Evolutionary conservation across 1,139 yeast genomes (phyloP).

Genomic region (Saccharomyces hybrid): DNA sequence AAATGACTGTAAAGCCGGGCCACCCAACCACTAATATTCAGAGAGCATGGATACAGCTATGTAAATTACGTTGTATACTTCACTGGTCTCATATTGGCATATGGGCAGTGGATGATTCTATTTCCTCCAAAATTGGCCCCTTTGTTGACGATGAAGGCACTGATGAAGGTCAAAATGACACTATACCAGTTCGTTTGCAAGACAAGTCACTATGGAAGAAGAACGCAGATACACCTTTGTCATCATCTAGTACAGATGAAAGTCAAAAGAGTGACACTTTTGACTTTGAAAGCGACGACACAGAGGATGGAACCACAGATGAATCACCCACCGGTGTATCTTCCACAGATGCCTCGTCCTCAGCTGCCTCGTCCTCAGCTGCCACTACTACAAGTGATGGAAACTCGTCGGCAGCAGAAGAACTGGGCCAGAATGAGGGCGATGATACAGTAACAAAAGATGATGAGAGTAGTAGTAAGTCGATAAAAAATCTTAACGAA

Average conservation of each 20-base stretch:
- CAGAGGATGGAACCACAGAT: background rate
- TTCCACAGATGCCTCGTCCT: background rate
- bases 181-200: background rate
- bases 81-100: conserved; percentile 82
- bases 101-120: conserved; percentile 34
- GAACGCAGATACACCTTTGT: background rate
- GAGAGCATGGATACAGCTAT: conserved; percentile 52
- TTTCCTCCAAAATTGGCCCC: conserved; percentile 32
- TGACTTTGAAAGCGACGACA: conserved; percentile 3
- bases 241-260: background rate
- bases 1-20: conserved; percentile 14
- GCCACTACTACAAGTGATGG: background rate
- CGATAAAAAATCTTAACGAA: background rate
- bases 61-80: conserved; percentile 50
- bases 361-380: background rate
- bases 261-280: conserved; percentile 12
- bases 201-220: background rate
- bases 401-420: background rate
- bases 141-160: conserved; percentile 15
- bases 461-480: background rate
- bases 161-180: background rate
- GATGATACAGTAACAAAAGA: background rate
- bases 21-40: conserved; percentile 31
- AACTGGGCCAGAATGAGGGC: background rate
- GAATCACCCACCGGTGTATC: background rate